A percentile compares a stretch with the other conserved stretches of the same genome.
Evolutionary conservation across 2,329 filamentous ascomycete genomes (phyloP).

Genomic region (Calonectria honghensis): DNA sequence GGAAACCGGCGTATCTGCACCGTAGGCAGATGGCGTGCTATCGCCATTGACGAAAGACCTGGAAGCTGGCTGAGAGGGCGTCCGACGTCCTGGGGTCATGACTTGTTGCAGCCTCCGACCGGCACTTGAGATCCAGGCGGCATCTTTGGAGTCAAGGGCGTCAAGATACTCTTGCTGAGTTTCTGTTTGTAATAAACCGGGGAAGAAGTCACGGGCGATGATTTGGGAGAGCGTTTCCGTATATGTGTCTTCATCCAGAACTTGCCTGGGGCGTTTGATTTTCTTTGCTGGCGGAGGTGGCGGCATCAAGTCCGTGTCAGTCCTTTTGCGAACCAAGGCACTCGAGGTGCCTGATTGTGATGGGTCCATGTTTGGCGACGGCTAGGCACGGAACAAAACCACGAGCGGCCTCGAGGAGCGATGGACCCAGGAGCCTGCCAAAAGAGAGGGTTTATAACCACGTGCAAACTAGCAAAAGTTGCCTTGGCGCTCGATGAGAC

Average conservation of each 20-base stretch:
- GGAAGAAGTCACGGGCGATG: conserved; percentile 97
- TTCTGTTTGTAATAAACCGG: conserved; percentile 89
- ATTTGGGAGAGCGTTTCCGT: conserved; percentile 93
- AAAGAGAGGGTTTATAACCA: background rate
- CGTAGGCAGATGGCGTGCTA: conserved; percentile 79
- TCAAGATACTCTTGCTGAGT: conserved; percentile 94
- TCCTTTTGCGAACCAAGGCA: conserved; percentile 80
- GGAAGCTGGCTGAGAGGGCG: conserved; percentile 44
- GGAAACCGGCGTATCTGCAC: conserved; percentile 84
- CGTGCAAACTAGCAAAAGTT: background rate
- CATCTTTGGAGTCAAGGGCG: conserved; percentile 89
- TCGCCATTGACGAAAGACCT: conserved; percentile 57
- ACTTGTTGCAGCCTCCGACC: conserved; percentile 82
- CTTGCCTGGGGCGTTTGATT: conserved; percentile 91
- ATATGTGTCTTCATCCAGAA: conserved; percentile 96
- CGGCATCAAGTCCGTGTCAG: conserved; percentile 85
- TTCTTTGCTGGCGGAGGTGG: conserved; percentile 90
- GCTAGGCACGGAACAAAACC: conserved; percentile 1
- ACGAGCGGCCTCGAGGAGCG: background rate
- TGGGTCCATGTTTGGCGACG: conserved; percentile 61
- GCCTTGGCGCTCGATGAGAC: conserved; percentile 7
- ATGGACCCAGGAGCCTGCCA: background rate
- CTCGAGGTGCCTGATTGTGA: conserved; percentile 63
- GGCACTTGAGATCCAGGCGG: conserved; percentile 89
- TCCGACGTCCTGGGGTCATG: conserved; percentile 83